phyloP scores from a whole-genome alignment of 176 grass and related monocot genomes.

The Carex kokanica region DNA sequence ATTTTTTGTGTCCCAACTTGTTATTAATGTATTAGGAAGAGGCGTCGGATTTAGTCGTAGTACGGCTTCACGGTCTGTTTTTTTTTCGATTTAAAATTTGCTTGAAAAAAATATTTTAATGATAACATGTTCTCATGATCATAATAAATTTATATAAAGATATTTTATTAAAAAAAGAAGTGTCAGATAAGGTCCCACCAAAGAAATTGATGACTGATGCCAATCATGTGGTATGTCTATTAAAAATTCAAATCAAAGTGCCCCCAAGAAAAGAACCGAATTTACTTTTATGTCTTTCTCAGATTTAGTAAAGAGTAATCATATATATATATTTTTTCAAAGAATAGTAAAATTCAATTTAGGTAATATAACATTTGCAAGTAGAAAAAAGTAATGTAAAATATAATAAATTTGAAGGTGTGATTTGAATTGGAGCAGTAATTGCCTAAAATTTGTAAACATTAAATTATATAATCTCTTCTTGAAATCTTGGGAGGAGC shows the following conservation, averaged over 20 bases:
- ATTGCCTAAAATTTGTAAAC: not conserved
- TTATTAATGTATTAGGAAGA: not conserved
- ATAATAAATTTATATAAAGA: not conserved
- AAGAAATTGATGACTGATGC: not conserved
- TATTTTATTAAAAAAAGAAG: not conserved
- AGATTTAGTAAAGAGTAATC: not conserved
- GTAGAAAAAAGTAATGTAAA: not conserved
- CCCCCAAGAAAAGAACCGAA: not conserved
- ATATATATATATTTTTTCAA: not conserved
- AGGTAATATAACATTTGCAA: not conserved
- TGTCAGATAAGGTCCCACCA: not conserved
- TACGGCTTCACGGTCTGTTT: constrained; percentile 12
- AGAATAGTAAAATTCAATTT: not conserved
- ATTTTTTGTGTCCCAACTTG: not conserved
- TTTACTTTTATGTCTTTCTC: not conserved
- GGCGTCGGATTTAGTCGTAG: not conserved
- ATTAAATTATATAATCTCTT: not conserved
- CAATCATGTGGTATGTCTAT: constrained; percentile 19
- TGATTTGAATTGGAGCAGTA: not conserved
- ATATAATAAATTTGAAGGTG: not conserved
- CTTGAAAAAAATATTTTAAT: not conserved
- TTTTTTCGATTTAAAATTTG: not conserved
- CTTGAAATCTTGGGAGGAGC: not conserved
- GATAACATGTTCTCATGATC: not conserved
- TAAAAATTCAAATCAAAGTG: not conserved